Evolutionary conservation across 257 asterid genomes (phyloP).

Genomic region (Solanum commersonii): DNA sequence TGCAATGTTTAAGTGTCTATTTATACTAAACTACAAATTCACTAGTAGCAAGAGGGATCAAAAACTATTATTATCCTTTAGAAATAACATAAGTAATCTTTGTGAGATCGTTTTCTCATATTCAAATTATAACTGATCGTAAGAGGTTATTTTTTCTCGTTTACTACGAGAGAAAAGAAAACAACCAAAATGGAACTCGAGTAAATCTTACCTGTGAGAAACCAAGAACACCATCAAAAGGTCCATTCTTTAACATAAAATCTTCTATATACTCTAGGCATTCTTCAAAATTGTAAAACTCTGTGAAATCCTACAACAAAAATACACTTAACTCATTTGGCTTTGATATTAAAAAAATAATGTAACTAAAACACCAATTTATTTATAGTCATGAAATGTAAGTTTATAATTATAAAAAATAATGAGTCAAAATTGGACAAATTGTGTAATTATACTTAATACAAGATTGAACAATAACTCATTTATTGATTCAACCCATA

Average conservation of each 20-base stretch:
- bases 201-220: conserved; percentile 24
- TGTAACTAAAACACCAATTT: background rate
- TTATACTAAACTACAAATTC: too few species aligned
- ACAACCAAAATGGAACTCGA: background rate
- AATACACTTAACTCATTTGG: background rate
- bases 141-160: background rate
- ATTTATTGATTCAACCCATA: background rate
- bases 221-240: conserved; percentile 34
- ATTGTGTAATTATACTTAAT: background rate
- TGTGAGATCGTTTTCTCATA: background rate
- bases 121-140: background rate
- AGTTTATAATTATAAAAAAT: background rate
- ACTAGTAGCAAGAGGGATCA: too few species aligned
- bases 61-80: background rate
- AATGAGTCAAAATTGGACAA: background rate
- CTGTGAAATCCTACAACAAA: conserved; percentile 3
- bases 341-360: background rate
- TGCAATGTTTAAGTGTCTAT: background rate
- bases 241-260: conserved; percentile 24
- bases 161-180: background rate
- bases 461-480: background rate
- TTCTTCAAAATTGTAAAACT: conserved; percentile 28
- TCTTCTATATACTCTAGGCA: conserved; percentile 20
- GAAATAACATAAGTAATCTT: background rate
- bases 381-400: background rate